Evolutionary conservation across 495 filamentous ascomycete species (phyloP), one percentile per base, ranked within the genome.

Genomic region (Delitschia confertaspora): DNA sequence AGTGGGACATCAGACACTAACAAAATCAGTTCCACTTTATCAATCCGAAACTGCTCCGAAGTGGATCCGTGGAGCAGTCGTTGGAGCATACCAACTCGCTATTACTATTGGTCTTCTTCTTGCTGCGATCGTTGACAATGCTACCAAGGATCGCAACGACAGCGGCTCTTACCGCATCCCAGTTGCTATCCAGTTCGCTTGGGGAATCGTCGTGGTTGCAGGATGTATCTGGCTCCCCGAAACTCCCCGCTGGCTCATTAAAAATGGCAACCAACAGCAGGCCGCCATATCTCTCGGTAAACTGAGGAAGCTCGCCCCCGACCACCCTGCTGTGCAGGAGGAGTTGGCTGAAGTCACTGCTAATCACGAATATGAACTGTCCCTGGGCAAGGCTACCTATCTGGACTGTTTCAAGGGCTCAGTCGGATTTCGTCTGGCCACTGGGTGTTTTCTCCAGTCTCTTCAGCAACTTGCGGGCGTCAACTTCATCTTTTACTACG

Each of bases 401-500:
- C 23, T 73, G 29, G 82, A 85, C 38, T 66, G 63, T 44, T 63
- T 66, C 56, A 61, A 57, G 41, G 63, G 63, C 19, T 60, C 22
- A 22, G 33, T 62, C 16, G 57, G 59, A 25, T 59, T 59, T 34
- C 60, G 63, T 25, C 46, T 83, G 16, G 58, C 80, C n/a, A 89
- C 84, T n/a, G 87, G 87, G 16, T 87, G 83, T 63, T 65, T 65
- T 3, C 59, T 93, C 1, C 86, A 93, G 54, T 75, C 64, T 3
- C 68, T 93, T 6, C 86, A 91, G 63, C 86, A 93, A 56, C 65
- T 91, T 2, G 69, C 76, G 22, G 78, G 77, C 51, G 68, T 78
- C 42, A 85, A 84, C 61, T 84, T 83, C 62, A 85, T 87, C 61
- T 81, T 64, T 66, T 83, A 82, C 65, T 83, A 76, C 56, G 79